Conservation (phyloP, 169 alveolate species). For the Plasmodium fragile region DNA sequence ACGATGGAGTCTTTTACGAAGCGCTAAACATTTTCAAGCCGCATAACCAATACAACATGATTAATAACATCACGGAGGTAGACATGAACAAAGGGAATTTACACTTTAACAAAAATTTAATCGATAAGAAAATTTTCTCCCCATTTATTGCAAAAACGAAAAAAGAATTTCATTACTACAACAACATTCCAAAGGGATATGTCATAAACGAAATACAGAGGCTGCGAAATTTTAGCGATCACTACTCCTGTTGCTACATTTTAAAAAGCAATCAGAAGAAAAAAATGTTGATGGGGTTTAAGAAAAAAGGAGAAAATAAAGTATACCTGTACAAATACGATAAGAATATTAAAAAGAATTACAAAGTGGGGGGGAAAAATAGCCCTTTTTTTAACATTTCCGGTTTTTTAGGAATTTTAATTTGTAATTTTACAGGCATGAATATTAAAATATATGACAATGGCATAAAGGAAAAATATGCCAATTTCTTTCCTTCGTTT, state of each 20-base stretch:
- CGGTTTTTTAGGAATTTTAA: slow-evolving; percentile 64
- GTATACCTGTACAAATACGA: slow-evolving; percentile 68
- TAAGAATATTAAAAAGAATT: slow-evolving; percentile 60
- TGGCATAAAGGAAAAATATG: slow-evolving; percentile 55
- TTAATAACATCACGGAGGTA: slow-evolving; percentile 21
- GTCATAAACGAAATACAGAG: slow-evolving; percentile 52
- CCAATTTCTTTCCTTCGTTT: slow-evolving; percentile 69
- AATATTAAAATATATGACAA: slow-evolving; percentile 75
- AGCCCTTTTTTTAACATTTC: slow-evolving; percentile 32
- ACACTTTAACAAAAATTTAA: slow-evolving; percentile 69
- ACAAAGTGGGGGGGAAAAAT: slow-evolving; percentile 1
- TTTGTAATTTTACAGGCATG: slow-evolving; percentile 77
- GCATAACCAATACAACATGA: not conserved
- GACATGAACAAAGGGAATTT: slow-evolving; percentile 45
- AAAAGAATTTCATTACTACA: slow-evolving; percentile 24
- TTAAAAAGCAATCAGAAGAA: slow-evolving; percentile 68
- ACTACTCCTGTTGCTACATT: slow-evolving; percentile 72
- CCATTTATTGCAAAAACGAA: slow-evolving; percentile 36
- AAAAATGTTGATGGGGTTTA: slow-evolving; percentile 67
- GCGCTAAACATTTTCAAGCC: slow-evolving; percentile 16
- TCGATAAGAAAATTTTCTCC: slow-evolving; percentile 44
- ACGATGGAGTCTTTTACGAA: slow-evolving; percentile 40
- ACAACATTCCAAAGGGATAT: slow-evolving; percentile 68
- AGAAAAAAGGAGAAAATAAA: slow-evolving; percentile 75
- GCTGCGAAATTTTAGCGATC: slow-evolving; percentile 56